These are phyloP conservation scores for Solanum medicagineum DNA, from an alignment of 257 asterid genomes.

Conservation along the genomic window DNA sequence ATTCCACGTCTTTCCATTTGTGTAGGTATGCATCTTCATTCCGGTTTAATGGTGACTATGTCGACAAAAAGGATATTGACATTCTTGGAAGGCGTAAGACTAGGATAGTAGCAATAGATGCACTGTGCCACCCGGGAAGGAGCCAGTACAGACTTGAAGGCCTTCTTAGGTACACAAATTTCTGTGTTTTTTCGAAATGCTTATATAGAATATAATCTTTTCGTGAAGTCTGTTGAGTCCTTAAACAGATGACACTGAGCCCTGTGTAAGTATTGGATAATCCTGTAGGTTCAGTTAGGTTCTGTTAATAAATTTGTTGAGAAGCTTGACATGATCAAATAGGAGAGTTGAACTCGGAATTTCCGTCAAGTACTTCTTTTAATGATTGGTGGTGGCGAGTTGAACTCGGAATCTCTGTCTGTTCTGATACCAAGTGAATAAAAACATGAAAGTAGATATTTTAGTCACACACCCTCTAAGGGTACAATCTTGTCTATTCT, in stretches of 20 bases:
- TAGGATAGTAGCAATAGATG: conserved; percentile 86
- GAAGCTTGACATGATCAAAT: neutral
- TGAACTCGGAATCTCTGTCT: neutral
- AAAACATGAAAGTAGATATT: neutral
- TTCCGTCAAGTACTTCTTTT: neutral
- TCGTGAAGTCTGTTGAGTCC: neutral
- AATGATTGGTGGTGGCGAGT: neutral
- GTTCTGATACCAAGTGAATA: neutral
- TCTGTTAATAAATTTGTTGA: neutral
- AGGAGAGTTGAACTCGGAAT: neutral
- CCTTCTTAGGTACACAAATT: conserved; percentile 42
- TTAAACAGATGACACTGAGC: neutral
- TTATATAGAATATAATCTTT: neutral
- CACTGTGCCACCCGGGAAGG: conserved; percentile 56
- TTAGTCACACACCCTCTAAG: neutral
- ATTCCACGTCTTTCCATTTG: neutral
- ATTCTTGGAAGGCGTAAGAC: conserved; percentile 54
- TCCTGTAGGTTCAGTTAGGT: neutral
- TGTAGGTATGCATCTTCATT: conserved; percentile 65
- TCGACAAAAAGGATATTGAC: conserved; percentile 48
- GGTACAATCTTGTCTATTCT: neutral
- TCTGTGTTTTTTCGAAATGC: neutral
- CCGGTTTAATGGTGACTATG: conserved; percentile 50
- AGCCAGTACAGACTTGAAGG: conserved; percentile 42
- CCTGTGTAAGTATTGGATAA: neutral